Conservation (phyloP, 371 early-diverging fungal genomes). For the Fennellomyces sp. region DNA sequence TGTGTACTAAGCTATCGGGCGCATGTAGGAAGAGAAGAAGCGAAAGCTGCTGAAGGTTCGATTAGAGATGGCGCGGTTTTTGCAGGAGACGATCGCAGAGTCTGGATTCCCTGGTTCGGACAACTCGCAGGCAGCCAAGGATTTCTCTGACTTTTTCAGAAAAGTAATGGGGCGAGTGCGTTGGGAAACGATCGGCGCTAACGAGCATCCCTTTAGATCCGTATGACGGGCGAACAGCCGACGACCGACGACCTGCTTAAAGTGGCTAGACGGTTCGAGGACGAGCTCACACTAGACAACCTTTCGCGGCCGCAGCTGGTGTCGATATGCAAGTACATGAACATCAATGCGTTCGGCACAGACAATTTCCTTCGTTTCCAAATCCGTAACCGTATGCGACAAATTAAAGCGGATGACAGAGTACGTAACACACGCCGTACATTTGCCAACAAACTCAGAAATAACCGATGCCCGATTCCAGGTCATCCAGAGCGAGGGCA, state of each 20-base stretch:
- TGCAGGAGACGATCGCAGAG: conserved; percentile 95
- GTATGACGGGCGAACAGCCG: conserved; percentile 85
- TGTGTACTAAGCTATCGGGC: background rate
- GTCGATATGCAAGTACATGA: conserved; percentile 93
- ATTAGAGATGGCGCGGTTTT: conserved; percentile 92
- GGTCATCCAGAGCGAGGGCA: conserved; percentile 87
- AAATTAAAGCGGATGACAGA: conserved; percentile 89
- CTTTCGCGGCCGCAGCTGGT: conserved; percentile 93
- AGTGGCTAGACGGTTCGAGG: conserved; percentile 87
- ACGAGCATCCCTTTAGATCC: conserved; percentile 56
- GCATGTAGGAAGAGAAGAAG: conserved; percentile 84
- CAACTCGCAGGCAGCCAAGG: conserved; percentile 68
- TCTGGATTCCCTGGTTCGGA: conserved; percentile 68
- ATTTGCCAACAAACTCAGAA: background rate
- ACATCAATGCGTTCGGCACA: conserved; percentile 93
- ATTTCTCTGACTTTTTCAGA: conserved; percentile 81
- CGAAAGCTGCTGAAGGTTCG: conserved; percentile 86
- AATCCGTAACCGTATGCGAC: conserved; percentile 83
- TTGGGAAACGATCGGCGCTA: too few species aligned
- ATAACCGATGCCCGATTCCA: conserved; percentile 9
- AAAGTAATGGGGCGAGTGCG: conserved; percentile 56
- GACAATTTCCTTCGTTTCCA: conserved; percentile 92
- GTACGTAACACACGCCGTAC: conserved; percentile 27
- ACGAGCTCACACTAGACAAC: conserved; percentile 92
- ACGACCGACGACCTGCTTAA: conserved; percentile 82